These are phyloP conservation scores for Globisporangium cederbergense DNA, from an alignment of 352 stramenopile species.

Conservation along the genomic window DNA sequence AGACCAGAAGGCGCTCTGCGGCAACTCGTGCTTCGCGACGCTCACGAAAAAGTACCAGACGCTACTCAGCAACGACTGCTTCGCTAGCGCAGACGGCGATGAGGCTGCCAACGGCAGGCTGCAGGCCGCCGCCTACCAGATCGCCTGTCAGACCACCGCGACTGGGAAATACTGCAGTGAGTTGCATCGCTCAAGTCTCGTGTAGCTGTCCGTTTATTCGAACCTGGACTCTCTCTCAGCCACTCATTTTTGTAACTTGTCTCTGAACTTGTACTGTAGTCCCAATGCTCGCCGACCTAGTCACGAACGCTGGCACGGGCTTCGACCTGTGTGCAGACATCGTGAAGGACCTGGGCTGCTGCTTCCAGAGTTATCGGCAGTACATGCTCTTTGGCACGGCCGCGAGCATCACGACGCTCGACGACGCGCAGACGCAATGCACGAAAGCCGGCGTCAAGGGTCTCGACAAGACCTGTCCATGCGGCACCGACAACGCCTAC, in stretches of 20 bases:
- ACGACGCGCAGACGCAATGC: slow-evolving; percentile 51
- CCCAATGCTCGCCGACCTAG: slow-evolving; percentile 45
- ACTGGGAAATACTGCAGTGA: slow-evolving; percentile 73
- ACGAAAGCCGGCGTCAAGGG: slow-evolving; percentile 31
- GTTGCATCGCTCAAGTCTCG: slow-evolving; percentile 8
- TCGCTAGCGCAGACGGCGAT: slow-evolving; percentile 44
- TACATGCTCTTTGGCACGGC: slow-evolving; percentile 68
- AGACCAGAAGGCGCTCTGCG: slow-evolving; percentile 53
- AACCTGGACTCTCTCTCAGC: not conserved
- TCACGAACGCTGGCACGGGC: slow-evolving; percentile 40
- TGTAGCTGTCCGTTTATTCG: not conserved
- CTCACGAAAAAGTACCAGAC: slow-evolving; percentile 62
- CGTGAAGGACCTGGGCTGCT: slow-evolving; percentile 68
- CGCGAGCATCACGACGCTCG: slow-evolving; percentile 38
- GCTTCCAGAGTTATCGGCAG: slow-evolving; percentile 80
- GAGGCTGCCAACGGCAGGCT: slow-evolving; percentile 51
- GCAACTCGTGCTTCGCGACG: slow-evolving; percentile 55
- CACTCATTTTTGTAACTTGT: not conserved
- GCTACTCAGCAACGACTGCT: slow-evolving; percentile 68
- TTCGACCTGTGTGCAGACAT: slow-evolving; percentile 75
- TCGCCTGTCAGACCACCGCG: slow-evolving; percentile 56
- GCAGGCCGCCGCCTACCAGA: slow-evolving; percentile 63
- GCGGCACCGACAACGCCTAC: slow-evolving; percentile 34
- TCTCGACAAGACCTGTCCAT: slow-evolving; percentile 49
- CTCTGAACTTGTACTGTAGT: slow-evolving; percentile 25